These are phyloP conservation scores for Linderniella brevidens DNA, from an alignment of 257 asterid species.

Conservation along the genomic window DNA sequence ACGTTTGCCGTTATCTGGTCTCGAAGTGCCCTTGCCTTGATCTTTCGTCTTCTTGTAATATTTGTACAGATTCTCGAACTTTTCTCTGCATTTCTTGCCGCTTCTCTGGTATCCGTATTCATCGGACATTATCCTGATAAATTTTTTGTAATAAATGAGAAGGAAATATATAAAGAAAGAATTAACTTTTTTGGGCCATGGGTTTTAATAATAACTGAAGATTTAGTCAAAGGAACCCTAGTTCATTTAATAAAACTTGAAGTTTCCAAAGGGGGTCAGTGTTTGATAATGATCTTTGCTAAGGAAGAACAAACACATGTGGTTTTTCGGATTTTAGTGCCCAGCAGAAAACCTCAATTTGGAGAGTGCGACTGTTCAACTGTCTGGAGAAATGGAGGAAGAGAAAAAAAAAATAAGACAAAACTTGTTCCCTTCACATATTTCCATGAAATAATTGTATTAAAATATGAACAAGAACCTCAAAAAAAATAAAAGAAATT, in stretches of 20 bases:
- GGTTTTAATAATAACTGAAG: conserved; percentile 5
- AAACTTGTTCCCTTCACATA: conserved; percentile 9
- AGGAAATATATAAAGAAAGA: neutral
- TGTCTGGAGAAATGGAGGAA: neutral
- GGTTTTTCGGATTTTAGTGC: conserved; percentile 18
- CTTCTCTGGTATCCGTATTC: conserved; percentile 83
- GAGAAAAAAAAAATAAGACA: neutral
- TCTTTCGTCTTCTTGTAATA: conserved; percentile 96
- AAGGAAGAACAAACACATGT: conserved; percentile 19
- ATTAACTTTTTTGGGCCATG: neutral
- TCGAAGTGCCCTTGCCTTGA: conserved; percentile 36
- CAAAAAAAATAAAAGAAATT: neutral
- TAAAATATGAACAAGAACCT: too few relatives aligned
- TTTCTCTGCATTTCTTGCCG: conserved; percentile 95
- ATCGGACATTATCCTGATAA: conserved; percentile 72
- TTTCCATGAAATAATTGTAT: conserved; percentile 8
- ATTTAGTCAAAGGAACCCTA: conserved; percentile 47
- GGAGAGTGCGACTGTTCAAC: conserved; percentile 13
- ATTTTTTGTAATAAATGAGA: too few relatives aligned
- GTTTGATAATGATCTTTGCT: conserved; percentile 32
- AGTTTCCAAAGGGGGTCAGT: neutral
- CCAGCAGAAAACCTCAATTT: conserved; percentile 13
- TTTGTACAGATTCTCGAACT: conserved; percentile 85
- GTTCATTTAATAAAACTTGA: conserved; percentile 12
- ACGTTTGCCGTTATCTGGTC: conserved; percentile 89